A percentile compares a stretch with the other conserved stretches of the same genome.
These are phyloP conservation scores for Cenchrus fungigraminus DNA, from an alignment of 176 grass and related monocot species.

Conservation along the genomic window DNA sequence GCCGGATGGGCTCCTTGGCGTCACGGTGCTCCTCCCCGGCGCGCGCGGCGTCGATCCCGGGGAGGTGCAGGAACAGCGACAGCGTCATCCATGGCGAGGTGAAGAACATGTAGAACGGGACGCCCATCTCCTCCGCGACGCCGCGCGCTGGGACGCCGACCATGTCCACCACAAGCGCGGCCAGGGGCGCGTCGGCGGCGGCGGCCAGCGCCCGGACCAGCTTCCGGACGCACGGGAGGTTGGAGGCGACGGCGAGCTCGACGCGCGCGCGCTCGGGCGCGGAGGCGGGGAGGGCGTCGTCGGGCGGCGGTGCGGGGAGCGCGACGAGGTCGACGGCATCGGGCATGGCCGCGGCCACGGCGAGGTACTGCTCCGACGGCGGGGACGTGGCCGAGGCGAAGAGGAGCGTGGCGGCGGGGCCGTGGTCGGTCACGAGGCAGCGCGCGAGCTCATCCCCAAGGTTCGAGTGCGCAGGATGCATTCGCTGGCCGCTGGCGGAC, in stretches of 20 bases:
- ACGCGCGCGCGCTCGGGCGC: background rate
- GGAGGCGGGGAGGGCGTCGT: background rate
- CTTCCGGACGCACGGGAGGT: background rate
- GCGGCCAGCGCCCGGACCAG: background rate
- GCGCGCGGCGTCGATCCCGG: slow-evolving; percentile 52
- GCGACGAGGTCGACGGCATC: slow-evolving; percentile 48
- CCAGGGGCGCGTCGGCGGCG: background rate
- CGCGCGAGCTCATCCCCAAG: slow-evolving; percentile 58
- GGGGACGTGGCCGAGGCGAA: slow-evolving; percentile 47
- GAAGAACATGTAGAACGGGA: slow-evolving; percentile 67
- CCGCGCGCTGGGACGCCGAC: slow-evolving; percentile 35
- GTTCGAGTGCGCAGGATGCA: too few relatives aligned
- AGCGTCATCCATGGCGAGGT: slow-evolving; percentile 53
- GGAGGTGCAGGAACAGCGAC: slow-evolving; percentile 68
- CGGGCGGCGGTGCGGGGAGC: slow-evolving; percentile 30
- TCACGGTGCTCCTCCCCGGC: slow-evolving; percentile 59
- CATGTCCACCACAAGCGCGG: slow-evolving; percentile 68
- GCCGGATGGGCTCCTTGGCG: slow-evolving; percentile 47
- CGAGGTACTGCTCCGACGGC: slow-evolving; percentile 42
- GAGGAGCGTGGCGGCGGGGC: slow-evolving; percentile 62
- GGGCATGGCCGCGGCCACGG: slow-evolving; percentile 36
- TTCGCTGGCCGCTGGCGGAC: too few relatives aligned
- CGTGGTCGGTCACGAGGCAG: slow-evolving; percentile 54
- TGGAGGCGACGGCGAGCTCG: background rate
- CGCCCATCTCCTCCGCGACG: slow-evolving; percentile 37